These are phyloP conservation scores for Clarireedia hainanense DNA, from an alignment of 2,329 filamentous ascomycete genomes.

Conservation along the genomic window DNA sequence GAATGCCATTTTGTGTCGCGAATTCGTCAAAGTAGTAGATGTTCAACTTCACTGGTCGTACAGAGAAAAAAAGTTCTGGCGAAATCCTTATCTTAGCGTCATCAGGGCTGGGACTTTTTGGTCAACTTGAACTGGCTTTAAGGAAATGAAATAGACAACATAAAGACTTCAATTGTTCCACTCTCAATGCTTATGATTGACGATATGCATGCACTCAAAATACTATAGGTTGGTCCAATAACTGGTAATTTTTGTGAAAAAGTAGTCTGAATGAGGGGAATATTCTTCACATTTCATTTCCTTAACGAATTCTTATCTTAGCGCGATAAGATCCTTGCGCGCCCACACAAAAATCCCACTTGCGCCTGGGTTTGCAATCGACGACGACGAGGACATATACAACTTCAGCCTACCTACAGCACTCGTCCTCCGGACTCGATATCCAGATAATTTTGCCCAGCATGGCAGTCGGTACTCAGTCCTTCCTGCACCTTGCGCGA, in stretches of 20 bases:
- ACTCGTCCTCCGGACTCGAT: conserved; percentile 6
- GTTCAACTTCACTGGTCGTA: neutral
- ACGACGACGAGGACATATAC: conserved; percentile 5
- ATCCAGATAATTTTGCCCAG: conserved; percentile 37
- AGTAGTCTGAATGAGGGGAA: conserved; percentile 4
- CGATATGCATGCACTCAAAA: no score
- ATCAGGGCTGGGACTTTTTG: conserved; percentile 5
- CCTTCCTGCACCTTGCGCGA: conserved; percentile 90
- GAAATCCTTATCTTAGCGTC: conserved; percentile 12
- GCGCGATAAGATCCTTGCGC: conserved; percentile 29
- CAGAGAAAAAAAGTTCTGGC: conserved; percentile 5
- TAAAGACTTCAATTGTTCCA: neutral
- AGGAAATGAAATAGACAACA: conserved; percentile 1
- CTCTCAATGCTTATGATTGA: no score
- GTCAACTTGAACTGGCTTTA: neutral
- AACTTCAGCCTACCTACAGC: neutral
- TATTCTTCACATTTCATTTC: neutral
- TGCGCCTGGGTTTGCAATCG: conserved; percentile 9
- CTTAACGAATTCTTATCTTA: conserved; percentile 38
- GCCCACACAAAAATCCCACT: conserved; percentile 12
- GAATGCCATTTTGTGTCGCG: conserved; percentile 16
- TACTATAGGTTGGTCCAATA: no score
- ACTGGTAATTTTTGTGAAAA: no score
- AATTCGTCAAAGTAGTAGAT: neutral
- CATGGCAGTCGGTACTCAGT: conserved; percentile 71